Evolutionary conservation across 192 early-diverging fungal genomes (phyloP).

Genomic region (Diversispora epigaea): DNA sequence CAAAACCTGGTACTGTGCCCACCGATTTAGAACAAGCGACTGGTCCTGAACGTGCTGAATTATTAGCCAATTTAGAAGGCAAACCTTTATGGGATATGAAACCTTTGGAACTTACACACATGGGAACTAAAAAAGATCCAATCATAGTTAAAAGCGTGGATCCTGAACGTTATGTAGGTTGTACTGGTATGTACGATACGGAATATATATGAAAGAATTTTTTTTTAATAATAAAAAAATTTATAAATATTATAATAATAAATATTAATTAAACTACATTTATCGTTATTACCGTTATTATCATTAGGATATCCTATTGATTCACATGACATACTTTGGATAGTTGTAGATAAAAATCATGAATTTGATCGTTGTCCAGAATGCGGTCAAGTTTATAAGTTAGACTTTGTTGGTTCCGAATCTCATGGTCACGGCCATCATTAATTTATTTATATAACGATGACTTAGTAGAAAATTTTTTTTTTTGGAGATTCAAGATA

Average conservation of each 20-base stretch:
- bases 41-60: constrained; percentile 89
- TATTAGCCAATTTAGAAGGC: constrained; percentile 79
- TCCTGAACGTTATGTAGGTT: constrained; percentile 83
- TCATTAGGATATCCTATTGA: constrained; percentile 84
- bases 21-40: constrained; percentile 89
- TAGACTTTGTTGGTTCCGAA: constrained; percentile 36
- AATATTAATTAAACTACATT: neutral
- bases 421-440: constrained; percentile 10
- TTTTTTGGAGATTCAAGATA: too few species aligned
- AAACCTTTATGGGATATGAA: constrained; percentile 87
- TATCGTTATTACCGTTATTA: neutral
- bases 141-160: constrained; percentile 83
- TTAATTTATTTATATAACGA: neutral
- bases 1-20: constrained; percentile 66
- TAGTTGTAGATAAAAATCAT: constrained; percentile 74
- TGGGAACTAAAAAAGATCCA: constrained; percentile 82
- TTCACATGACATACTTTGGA: constrained; percentile 89
- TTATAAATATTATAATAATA: neutral
- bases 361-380: constrained; percentile 91
- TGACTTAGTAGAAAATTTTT: too few species aligned
- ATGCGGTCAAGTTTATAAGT: constrained; percentile 83
- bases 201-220: constrained; percentile 8
- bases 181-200: constrained; percentile 72
- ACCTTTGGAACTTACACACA: constrained; percentile 69
- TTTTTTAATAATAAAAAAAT: too few species aligned